These are phyloP conservation scores for Globisporangium cederbergense DNA, from an alignment of 352 stramenopile genomes.

Conservation along the genomic window DNA sequence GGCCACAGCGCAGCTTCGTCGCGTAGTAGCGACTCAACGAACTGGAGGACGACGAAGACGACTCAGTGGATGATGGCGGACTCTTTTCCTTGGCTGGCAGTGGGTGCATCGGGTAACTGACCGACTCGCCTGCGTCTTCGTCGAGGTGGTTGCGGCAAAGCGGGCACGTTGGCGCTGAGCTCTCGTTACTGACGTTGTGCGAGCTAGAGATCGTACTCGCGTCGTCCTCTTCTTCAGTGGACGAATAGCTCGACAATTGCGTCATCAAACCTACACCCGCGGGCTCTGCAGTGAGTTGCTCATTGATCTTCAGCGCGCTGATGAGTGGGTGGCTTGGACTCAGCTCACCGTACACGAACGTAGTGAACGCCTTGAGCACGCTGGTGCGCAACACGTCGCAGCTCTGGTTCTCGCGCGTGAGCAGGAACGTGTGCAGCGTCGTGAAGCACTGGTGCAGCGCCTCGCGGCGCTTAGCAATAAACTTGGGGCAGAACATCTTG, in stretches of 20 bases:
- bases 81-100: too few species aligned
- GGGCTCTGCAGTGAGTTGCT: not conserved
- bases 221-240: not conserved
- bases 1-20: conserved; percentile 14
- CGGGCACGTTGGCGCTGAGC: not conserved
- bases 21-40: conserved; percentile 7
- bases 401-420: conserved; percentile 18
- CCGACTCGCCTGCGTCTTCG: conserved; percentile 7
- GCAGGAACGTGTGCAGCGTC: conserved; percentile 14
- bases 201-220: not conserved
- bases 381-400: conserved; percentile 12
- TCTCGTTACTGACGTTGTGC: not conserved
- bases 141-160: conserved; percentile 11
- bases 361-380: conserved; percentile 11
- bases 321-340: conserved; percentile 10
- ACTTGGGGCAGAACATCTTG: not conserved
- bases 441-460: conserved; percentile 13
- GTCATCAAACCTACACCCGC: not conserved
- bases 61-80: too few species aligned
- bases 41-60: not conserved
- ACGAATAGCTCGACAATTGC: not conserved
- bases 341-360: conserved; percentile 14
- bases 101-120: not conserved
- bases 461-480: conserved; percentile 14
- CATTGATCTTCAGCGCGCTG: conserved; percentile 8